Evolutionary conservation across 2,329 filamentous ascomycete species (phyloP).

Genomic region (Cercospora sesami): DNA sequence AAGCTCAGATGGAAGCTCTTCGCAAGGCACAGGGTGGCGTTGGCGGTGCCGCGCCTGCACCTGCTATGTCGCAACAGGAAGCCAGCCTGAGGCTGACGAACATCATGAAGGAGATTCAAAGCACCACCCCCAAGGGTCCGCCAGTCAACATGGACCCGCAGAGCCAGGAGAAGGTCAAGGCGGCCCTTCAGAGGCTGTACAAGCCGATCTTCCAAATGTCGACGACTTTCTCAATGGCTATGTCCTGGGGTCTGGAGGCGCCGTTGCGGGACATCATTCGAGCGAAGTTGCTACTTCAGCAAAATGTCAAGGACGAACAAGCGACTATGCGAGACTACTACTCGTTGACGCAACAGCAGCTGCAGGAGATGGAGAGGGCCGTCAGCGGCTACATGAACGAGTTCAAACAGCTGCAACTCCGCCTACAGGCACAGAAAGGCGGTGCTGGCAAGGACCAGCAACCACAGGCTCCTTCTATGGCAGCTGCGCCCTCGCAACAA

Average conservation of each 20-base stretch:
- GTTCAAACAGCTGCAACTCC: slow-evolving; percentile 31
- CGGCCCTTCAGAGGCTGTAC: slow-evolving; percentile 33
- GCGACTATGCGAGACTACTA: slow-evolving; percentile 35
- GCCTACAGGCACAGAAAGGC: slow-evolving; percentile 18
- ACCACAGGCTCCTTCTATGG: slow-evolving; percentile 21
- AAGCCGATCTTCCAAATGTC: slow-evolving; percentile 30
- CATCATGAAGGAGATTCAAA: slow-evolving; percentile 29
- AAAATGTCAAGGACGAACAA: slow-evolving; percentile 32
- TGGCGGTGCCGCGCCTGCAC: not conserved
- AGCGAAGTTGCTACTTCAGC: slow-evolving; percentile 31
- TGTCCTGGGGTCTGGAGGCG: slow-evolving; percentile 25
- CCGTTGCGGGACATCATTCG: slow-evolving; percentile 32
- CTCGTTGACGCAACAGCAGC: slow-evolving; percentile 30
- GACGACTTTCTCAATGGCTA: slow-evolving; percentile 28
- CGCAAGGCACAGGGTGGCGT: slow-evolving; percentile 31
- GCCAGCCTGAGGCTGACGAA: slow-evolving; percentile 6
- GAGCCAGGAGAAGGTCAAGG: slow-evolving; percentile 24
- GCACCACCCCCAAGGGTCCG: slow-evolving; percentile 32
- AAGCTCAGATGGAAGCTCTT: slow-evolving; percentile 29
- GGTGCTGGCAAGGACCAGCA: slow-evolving; percentile 24
- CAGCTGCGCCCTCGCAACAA: slow-evolving; percentile 27
- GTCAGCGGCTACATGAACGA: slow-evolving; percentile 32
- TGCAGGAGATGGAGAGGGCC: slow-evolving; percentile 29
- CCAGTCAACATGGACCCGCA: slow-evolving; percentile 29
- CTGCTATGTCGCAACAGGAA: not conserved